Percentiles rank a stretch among this genome's conserved stretches.
These are phyloP conservation scores for Ceraceosorus guamensis DNA, from an alignment of 1,284 basidiomycete species.

Conservation along the genomic window DNA sequence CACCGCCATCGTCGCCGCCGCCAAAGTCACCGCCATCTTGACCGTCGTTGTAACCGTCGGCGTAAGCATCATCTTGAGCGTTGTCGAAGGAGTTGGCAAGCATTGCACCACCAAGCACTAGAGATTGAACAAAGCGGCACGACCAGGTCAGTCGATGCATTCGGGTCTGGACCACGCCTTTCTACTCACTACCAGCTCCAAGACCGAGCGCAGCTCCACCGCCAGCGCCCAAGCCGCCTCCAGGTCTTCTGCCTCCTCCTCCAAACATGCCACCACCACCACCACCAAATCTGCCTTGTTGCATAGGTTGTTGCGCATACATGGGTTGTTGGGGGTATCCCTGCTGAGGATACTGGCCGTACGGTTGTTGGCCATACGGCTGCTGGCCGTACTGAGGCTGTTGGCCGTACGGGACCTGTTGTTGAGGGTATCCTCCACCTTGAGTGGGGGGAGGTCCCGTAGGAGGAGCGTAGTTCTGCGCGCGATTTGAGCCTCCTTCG, in stretches of 20 bases:
- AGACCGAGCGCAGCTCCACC: constrained; percentile 18
- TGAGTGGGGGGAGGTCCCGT: constrained; percentile 22
- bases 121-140: not conserved
- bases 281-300: constrained; percentile 12
- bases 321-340: constrained; percentile 1
- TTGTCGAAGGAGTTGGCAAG: constrained; percentile 14
- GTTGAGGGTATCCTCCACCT: constrained; percentile 15
- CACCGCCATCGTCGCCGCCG: not conserved
- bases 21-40: constrained; percentile 1
- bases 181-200: constrained; percentile 22
- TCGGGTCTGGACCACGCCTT: not conserved
- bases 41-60: constrained; percentile 41
- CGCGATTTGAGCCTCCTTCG: constrained; percentile 10
- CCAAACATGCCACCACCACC: constrained; percentile 13
- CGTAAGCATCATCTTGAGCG: constrained; percentile 35
- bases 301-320: constrained; percentile 3
- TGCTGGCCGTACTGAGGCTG: constrained; percentile 3
- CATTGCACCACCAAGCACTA: constrained; percentile 12
- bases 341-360: constrained; percentile 1
- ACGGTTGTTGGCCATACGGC: constrained; percentile 1
- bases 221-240: not conserved
- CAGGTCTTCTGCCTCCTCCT: constrained; percentile 5
- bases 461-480: constrained; percentile 1
- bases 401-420: constrained; percentile 2
- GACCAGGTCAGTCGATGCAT: not conserved